Percentiles rank a stretch among this genome's conserved stretches.
Conservation (phyloP, 768 basidiomycete species). For the Kwoniella sp. region DNA sequence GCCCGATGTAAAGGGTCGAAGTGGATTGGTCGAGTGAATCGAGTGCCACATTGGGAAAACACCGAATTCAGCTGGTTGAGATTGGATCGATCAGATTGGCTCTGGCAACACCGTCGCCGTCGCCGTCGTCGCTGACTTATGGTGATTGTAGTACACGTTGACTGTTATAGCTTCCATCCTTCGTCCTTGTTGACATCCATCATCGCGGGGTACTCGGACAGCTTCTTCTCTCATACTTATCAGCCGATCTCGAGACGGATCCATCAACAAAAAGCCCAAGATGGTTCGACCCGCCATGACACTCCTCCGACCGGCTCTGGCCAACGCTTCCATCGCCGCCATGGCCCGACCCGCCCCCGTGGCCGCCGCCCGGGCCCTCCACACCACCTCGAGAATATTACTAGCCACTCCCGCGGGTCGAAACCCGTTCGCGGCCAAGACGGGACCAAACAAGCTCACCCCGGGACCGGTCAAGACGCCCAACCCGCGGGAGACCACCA, state of each 20-base stretch:
- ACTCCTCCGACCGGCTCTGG: slow-evolving; percentile 1
- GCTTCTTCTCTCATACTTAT: not conserved
- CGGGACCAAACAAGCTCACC: slow-evolving; percentile 28
- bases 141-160: not conserved
- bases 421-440: slow-evolving; percentile 9
- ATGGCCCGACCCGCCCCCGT: not conserved
- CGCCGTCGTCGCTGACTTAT: not conserved
- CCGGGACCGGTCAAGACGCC: slow-evolving; percentile 40
- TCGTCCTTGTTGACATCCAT: not conserved
- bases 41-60: slow-evolving; percentile 14
- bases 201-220: not conserved
- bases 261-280: not conserved
- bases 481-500: slow-evolving; percentile 23
- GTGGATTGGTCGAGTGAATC: too few species aligned
- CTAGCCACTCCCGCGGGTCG: slow-evolving; percentile 26
- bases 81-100: slow-evolving; percentile 7
- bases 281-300: slow-evolving; percentile 8
- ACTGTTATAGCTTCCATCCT: not conserved
- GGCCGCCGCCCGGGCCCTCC: slow-evolving; percentile 17
- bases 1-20: too few species aligned
- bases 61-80: slow-evolving; percentile 4
- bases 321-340: not conserved
- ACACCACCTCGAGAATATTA: slow-evolving; percentile 20
- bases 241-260: not conserved
- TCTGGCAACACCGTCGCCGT: not conserved